These are phyloP conservation scores for Colletotrichum incanum DNA, from an alignment of 2,329 filamentous ascomycete species.

Conservation along the genomic window DNA sequence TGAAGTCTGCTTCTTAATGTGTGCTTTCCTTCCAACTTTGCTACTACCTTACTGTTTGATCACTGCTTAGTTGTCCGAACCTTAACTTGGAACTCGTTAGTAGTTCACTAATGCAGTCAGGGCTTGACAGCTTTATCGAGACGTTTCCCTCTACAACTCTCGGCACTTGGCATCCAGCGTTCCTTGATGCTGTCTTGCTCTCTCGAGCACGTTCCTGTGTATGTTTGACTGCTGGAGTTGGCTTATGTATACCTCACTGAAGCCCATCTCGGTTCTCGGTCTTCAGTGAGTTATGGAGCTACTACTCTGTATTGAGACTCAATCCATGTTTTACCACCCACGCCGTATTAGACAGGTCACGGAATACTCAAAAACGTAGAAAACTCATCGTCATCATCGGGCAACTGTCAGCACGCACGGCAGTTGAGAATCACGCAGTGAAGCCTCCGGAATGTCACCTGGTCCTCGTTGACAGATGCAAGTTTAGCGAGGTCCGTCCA, in stretches of 20 bases:
- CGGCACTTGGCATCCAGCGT: background rate
- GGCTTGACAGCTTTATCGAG: background rate
- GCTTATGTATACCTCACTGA: background rate
- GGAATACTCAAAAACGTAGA: background rate
- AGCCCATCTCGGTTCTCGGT: background rate
- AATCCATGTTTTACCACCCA: background rate
- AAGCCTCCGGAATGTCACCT: slow-evolving; percentile 14
- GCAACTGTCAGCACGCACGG: background rate
- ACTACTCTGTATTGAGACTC: background rate
- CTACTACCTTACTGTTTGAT: background rate
- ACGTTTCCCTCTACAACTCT: background rate
- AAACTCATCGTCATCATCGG: background rate
- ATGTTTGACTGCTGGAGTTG: background rate
- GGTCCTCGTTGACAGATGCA: slow-evolving; percentile 27
- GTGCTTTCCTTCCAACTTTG: background rate
- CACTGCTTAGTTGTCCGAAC: background rate
- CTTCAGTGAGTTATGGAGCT: background rate
- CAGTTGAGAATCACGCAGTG: slow-evolving; percentile 5
- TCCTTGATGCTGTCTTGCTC: background rate
- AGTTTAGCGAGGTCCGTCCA: slow-evolving; percentile 26
- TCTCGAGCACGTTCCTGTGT: background rate
- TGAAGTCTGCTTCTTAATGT: background rate
- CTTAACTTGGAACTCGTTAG: background rate
- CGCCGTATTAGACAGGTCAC: background rate
- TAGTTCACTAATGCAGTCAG: too few species aligned